Evolutionary conservation across 1,139 yeast genomes (phyloP), one percentile per base, ranked within the genome.

Genomic region (Sugiyamaella xylanicola): DNA sequence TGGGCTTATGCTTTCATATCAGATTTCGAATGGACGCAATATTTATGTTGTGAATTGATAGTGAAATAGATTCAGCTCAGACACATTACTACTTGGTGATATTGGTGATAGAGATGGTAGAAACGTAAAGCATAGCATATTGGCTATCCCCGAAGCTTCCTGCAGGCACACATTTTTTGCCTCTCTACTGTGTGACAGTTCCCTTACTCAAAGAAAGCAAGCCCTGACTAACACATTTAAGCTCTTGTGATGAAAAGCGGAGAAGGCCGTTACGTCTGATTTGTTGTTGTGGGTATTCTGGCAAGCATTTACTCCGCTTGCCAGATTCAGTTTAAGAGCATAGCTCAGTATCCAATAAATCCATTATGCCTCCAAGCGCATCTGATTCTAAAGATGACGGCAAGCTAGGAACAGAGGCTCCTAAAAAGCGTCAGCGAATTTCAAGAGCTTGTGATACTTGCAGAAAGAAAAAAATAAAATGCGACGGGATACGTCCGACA

Each of bases 401-500:
- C 36, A 13, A 35, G 9, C 17, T 3, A 3, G 11, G 43, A 2
- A 9, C 43, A 21, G 13, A 22, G n/a, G 40, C 48, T 35, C 48
- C 43, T 39, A 47, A 53, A 17, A 70, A 71, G 49, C 66, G 74
- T n/a, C 68, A 68, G 52, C 63, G 75, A n/a, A 69, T 72, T 7
- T 66, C 72, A 4, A 66, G 68, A 27, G 76, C 76, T 0, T 89
- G 96, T 65, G 87, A 83, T 60, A 74, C 78, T 47, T 88, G 96
- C 68, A 84, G 87, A 63, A 74, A 78, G 57, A 74, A 83, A 55
- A 87, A 87, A 68, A 81, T 85, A 51, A 86, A 87, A 65, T 89
- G 96, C 66, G 87, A 86, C 64, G 95, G 89, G 62, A 64, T 55
- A 25, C 82, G 83, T 60, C 96, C 96, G 0, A 59, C 67, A 0